Evolutionary conservation across 306 rosid genomes (phyloP), one percentile per base, ranked within the genome.

Genomic region (Cicer yamashitae): DNA sequence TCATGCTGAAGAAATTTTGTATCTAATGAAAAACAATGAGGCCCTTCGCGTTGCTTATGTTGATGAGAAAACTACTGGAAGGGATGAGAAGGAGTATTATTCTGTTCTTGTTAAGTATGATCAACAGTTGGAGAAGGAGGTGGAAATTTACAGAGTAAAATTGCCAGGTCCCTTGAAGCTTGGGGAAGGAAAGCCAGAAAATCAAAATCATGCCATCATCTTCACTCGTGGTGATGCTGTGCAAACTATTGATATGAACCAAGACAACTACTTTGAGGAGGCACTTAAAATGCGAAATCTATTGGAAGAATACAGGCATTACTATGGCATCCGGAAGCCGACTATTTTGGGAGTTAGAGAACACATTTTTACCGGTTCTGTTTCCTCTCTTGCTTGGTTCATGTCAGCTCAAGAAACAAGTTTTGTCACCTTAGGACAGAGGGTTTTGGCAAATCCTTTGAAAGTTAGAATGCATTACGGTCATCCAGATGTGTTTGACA

Each of bases 151-250:
- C 74, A 80, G 85, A 1, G 84, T 84, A 37, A 81, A 74, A 67
- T 65, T 84, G 88, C 85, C 88, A 1, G 85, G 88, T 56, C 88
- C 88, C 20, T 64, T 84, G 81, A 81, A 78, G 79, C 88, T 84
- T 22, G 88, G 88, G 57, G 88, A 84, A 75, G 88, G 85, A 58
- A 84, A 84, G 76, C 88, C 88, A 10, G 88, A 84, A 81, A 84
- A 84, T 70, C 85, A 84, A 56, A 84, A 84, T 13, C 88, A 84
- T 41, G 88, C 88, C 18, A 30, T 84, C 22, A 85, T 85, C 79
- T 85, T 85, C 75, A 81, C 85, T 8, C 85, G 85, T 10, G 88
- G 88, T 37, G 85, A 84, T 78, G 88, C 88, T 34, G 73, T 84
- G 60, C 88, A 84, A 64, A 84, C 88, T 38, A 84, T 84, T 43